A percentile compares a stretch with the other conserved stretches of the same genome.
These are phyloP conservation scores for Penicillium fuscoglaucum DNA, from an alignment of 2,329 filamentous ascomycete species.

Conservation along the genomic window DNA sequence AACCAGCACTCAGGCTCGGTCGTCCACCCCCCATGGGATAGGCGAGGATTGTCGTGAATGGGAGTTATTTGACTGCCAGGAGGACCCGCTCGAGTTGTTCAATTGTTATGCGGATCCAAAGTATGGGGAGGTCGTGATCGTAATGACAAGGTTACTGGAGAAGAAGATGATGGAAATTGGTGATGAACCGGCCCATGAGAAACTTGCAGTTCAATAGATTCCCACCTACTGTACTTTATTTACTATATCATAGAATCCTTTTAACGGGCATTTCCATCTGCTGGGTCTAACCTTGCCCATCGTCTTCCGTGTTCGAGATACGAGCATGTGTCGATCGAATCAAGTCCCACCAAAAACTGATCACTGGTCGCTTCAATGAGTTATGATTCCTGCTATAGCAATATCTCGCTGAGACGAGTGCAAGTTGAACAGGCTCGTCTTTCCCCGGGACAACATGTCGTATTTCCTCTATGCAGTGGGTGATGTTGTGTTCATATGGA, in stretches of 20 bases:
- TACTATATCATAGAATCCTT: not conserved
- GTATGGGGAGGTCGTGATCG: constrained; percentile 41
- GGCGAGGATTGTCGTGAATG: constrained; percentile 49
- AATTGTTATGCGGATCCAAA: constrained; percentile 46
- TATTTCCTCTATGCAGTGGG: too few species aligned
- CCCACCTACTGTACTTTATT: not conserved
- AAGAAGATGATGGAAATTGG: constrained; percentile 56
- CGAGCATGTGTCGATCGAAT: not conserved
- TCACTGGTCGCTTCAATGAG: too few species aligned
- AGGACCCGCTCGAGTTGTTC: constrained; percentile 54
- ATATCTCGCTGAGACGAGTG: too few species aligned
- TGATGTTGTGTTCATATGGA: too few species aligned
- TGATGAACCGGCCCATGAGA: constrained; percentile 35
- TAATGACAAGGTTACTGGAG: constrained; percentile 48
- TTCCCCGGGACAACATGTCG: too few species aligned
- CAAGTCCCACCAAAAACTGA: too few species aligned
- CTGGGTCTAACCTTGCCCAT: not conserved
- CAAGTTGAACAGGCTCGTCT: too few species aligned
- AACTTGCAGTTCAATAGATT: not conserved
- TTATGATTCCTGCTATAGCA: too few species aligned
- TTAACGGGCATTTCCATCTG: not conserved
- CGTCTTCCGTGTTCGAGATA: not conserved
- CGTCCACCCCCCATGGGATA: too few species aligned
- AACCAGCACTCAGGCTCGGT: too few species aligned
- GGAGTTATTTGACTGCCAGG: constrained; percentile 56